phyloP scores from a whole-genome alignment of 2,329 filamentous ascomycete genomes.

The Rachicladosporium sp. region DNA sequence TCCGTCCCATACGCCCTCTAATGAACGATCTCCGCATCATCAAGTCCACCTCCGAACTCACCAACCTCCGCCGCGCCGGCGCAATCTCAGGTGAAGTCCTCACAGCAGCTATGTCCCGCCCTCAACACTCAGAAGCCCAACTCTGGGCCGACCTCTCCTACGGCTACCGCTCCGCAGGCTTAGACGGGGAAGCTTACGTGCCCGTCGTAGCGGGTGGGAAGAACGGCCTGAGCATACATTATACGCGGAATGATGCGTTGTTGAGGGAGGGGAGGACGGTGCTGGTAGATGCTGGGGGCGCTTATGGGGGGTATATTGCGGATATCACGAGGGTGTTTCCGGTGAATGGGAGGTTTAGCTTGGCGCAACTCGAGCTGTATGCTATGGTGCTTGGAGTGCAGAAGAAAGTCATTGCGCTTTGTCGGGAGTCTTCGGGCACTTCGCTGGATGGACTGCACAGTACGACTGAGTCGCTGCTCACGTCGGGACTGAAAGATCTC shows the following conservation, averaged over 20 bases:
- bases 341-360: conserved; percentile 62
- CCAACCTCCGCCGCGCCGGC: conserved; percentile 76
- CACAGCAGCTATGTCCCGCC: conserved; percentile 72
- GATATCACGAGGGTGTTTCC: conserved; percentile 97
- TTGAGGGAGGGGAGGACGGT: conserved; percentile 60
- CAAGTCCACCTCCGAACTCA: conserved; percentile 76
- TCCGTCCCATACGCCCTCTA: conserved; percentile 55
- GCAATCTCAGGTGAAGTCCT: conserved; percentile 72
- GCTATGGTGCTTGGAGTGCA: conserved; percentile 77
- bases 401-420: conserved; percentile 63
- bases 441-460: conserved; percentile 80
- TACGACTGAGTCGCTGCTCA: conserved; percentile 57
- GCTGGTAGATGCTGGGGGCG: conserved; percentile 81
- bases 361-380: conserved; percentile 78
- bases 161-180: conserved; percentile 64
- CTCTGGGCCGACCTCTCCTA: conserved; percentile 76
- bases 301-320: conserved; percentile 87
- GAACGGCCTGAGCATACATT: conserved; percentile 84
- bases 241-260: conserved; percentile 74
- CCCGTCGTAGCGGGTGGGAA: conserved; percentile 82
- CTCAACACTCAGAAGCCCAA: conserved; percentile 65
- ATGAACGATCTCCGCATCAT: conserved; percentile 69
- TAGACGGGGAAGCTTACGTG: conserved; percentile 79
- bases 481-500: conserved; percentile 57
- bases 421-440: conserved; percentile 57